A percentile compares a stretch with the other conserved stretches of the same genome.
Evolutionary conservation across 352 stramenopile species (phyloP).

Genomic region (Globisporangium echinulatum): DNA sequence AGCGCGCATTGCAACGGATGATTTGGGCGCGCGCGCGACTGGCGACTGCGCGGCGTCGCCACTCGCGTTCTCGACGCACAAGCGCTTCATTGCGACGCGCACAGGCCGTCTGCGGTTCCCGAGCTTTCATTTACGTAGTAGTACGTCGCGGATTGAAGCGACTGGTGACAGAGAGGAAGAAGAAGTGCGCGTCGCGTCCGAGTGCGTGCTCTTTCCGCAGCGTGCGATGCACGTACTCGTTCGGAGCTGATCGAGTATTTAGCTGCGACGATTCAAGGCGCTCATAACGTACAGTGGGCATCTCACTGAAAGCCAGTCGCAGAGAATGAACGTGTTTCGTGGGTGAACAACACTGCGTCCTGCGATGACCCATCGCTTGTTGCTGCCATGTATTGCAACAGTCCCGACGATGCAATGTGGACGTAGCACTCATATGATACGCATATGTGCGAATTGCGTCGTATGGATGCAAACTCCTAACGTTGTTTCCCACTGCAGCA

Average conservation of each 20-base stretch:
- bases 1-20: constrained; percentile 1
- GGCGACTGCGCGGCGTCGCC: too few relatives aligned
- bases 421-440: too few relatives aligned
- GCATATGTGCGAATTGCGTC: too few relatives aligned
- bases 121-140: constrained; percentile 32
- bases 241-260: constrained; percentile 4
- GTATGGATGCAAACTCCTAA: too few relatives aligned
- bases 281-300: too few relatives aligned
- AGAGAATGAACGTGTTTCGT: too few relatives aligned
- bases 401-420: too few relatives aligned
- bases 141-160: neutral
- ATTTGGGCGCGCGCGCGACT: neutral
- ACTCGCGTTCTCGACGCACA: constrained; percentile 31
- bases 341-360: too few relatives aligned
- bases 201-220: constrained; percentile 36
- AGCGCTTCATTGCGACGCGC: constrained; percentile 38
- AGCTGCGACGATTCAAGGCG: neutral
- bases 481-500: too few relatives aligned
- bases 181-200: constrained; percentile 5
- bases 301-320: too few relatives aligned
- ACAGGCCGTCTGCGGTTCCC: constrained; percentile 45
- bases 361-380: too few relatives aligned
- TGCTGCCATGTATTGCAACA: too few relatives aligned
- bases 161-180: neutral
- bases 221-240: constrained; percentile 30